Percentiles rank a stretch among this genome's conserved stretches.
Conservation (phyloP, 805 yeast species). For the Candida pini region DNA sequence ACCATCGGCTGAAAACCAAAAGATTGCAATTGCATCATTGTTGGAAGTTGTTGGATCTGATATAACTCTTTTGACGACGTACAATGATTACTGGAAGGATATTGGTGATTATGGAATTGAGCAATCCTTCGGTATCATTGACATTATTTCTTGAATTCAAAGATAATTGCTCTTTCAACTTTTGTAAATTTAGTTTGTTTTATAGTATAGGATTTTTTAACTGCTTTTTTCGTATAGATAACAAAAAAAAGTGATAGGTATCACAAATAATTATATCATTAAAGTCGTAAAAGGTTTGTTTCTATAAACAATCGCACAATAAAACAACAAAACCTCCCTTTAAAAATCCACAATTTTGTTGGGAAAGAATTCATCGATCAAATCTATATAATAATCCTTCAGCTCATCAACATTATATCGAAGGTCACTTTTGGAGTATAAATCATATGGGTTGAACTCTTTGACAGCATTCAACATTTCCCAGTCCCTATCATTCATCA, state of each 20-base stretch:
- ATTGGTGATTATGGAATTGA: conserved; percentile 85
- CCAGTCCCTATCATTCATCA: conserved; percentile 59
- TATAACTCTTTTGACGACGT: conserved; percentile 72
- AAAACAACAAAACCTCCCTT: conserved; percentile 1
- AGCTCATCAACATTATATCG: conserved; percentile 43
- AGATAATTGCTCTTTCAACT: too few relatives aligned
- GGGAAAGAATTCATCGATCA: conserved; percentile 67
- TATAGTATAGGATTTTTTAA: too few relatives aligned
- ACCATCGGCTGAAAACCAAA: conserved; percentile 68
- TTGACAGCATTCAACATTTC: conserved; percentile 59
- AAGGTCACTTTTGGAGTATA: conserved; percentile 56
- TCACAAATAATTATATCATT: too few relatives aligned
- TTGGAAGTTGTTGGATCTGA: conserved; percentile 52
- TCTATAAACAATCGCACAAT: neutral
- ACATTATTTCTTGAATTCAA: conserved; percentile 19
- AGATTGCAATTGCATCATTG: conserved; percentile 59
- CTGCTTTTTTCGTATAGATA: neutral
- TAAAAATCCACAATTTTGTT: conserved; percentile 49
- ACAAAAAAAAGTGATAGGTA: too few relatives aligned
- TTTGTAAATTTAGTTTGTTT: conserved; percentile 1
- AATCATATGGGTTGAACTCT: conserved; percentile 62
- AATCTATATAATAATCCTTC: conserved; percentile 52
- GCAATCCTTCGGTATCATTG: conserved; percentile 73
- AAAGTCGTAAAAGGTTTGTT: too few relatives aligned
- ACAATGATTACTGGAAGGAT: conserved; percentile 77